Evolutionary conservation across 192 early-diverging fungal genomes (phyloP), one percentile per base, ranked within the genome.

Genomic region (Coemansia sp.): DNA sequence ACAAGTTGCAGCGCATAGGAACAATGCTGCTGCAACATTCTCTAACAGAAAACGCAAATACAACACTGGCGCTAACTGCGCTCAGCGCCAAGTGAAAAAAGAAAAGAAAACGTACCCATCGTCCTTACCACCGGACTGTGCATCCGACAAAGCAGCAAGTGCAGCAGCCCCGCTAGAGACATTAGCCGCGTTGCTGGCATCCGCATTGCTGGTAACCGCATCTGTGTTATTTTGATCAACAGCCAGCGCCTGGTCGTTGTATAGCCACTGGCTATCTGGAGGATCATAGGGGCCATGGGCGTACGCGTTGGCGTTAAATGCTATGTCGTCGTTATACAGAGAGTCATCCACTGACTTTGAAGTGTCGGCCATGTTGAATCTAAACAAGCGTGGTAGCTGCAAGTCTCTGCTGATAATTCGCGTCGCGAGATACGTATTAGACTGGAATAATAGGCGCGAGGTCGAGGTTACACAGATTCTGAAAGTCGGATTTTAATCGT

Each of bases 51-150:
- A 51, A 61, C 7, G 52, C 33, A 39, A 50, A 17, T 53, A 46
- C 50, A 82, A 17, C 52, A 63, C 33, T 53, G 59, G 53, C 27
- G 59, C 42, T 32, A 30, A 55, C 46, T 25, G 68, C 51, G 32
- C 61, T 46, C 23, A 51, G 63, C 52, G 61, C 21, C 66, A 55
- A 46, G 32, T 54, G 20, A 67, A 66, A 50, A 72, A n/a, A 65
- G 72, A 61, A 61, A 51, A 67, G 24, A 73, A 59, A 59, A 72
- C 71, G 59, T 79, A 80, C 78, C 78, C 72, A 64, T 74, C 72
- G 57, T 80, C 78, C 46, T 66, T 80, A 59, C 29, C 36, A 33
- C 52, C 53, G 17, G 62, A 52, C 50, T 51, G 51, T 54, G 22
- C 14, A 22, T 6, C 36, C 29, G 21, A 59, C 50, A 7, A 17